Evolutionary conservation across 1,284 basidiomycete genomes (phyloP), one percentile per base, ranked within the genome.

Genomic region (Malassezia nana): DNA sequence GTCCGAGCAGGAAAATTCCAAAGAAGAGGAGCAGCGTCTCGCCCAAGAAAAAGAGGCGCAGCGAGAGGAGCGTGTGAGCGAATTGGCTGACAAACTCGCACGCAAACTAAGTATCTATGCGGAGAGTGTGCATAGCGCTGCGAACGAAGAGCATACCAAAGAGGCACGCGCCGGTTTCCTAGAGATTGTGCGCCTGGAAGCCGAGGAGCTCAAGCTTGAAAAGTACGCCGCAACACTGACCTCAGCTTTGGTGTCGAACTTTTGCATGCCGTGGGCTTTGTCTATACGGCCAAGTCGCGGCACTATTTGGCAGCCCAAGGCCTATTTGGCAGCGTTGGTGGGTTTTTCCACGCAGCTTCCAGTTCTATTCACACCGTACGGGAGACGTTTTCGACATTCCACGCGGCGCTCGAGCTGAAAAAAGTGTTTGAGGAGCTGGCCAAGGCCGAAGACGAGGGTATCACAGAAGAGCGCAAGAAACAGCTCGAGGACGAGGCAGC

Each of bases 401-500:
- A 70, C 0, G 71, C 71, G 3, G 71, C 71, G 10, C 42, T 74
- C 6, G 71, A 74, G 58, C 81, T 99, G 55, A 96, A 96, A 76
- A 79, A 80, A 29, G 89, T 96, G 1, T 99, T 98, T 62, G 90
- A 98, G 67, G 89, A 90, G 73, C 84, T 99, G 26, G 50, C 66
- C 4, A 70, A 71, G 46, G 74, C 74, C 0, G 87, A 92, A 75
- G 84, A 87, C 69, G 82, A 85, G 1, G 94, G 92, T 81, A 78
- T 95, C 49, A 80, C 80, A 3, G 83, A 87, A 0, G 92, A 94
- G 57, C 86, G 91, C 72, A 85, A 86, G 77, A 82, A 83, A 67
- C 84, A 87, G 63, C 78, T 99, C 2, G 94, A 99, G 72, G 92
- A 98, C 67, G 86, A 89, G 69, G 92, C 92, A 1, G 90, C 94